Percentiles rank a stretch among this genome's conserved stretches.
Evolutionary conservation across 768 basidiomycete species (phyloP).

Genomic region (Naganishia onofrii): DNA sequence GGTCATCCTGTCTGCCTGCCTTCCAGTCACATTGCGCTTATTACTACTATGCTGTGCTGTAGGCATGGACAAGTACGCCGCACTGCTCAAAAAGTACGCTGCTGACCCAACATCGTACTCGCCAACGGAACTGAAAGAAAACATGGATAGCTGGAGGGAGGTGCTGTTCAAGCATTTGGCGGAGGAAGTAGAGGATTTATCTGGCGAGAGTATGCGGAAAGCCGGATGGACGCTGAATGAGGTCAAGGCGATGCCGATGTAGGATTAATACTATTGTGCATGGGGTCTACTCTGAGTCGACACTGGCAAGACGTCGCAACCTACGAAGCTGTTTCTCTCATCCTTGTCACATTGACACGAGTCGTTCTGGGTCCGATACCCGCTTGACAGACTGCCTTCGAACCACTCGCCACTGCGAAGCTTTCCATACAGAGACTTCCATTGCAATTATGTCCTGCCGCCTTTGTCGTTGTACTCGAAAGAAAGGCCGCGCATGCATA

Average conservation of each 20-base stretch:
- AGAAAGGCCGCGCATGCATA: no score
- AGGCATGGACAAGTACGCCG: conserved; percentile 48
- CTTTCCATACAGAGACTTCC: no score
- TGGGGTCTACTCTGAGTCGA: not conserved
- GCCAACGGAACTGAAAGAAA: conserved; percentile 40
- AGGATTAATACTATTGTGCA: not conserved
- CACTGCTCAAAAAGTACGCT: conserved; percentile 37
- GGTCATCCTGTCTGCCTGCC: not conserved
- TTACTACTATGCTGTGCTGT: conserved; percentile 1
- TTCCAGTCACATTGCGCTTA: not conserved
- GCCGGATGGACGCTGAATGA: conserved; percentile 50
- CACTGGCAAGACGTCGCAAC: not conserved
- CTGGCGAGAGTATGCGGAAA: conserved; percentile 45
- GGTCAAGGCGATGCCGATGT: conserved; percentile 44
- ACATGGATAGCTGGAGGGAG: conserved; percentile 47
- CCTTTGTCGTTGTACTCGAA: no score
- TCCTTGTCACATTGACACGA: not conserved
- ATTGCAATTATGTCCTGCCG: no score
- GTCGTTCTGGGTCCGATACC: not conserved
- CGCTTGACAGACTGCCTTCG: no score
- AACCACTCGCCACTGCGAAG: no score
- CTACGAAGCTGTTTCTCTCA: not conserved
- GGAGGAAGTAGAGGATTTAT: conserved; percentile 50
- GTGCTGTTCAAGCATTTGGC: conserved; percentile 51
- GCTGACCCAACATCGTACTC: conserved; percentile 41